Conservation (phyloP, 805 yeast species). For the Barnettozyma vustinii region DNA sequence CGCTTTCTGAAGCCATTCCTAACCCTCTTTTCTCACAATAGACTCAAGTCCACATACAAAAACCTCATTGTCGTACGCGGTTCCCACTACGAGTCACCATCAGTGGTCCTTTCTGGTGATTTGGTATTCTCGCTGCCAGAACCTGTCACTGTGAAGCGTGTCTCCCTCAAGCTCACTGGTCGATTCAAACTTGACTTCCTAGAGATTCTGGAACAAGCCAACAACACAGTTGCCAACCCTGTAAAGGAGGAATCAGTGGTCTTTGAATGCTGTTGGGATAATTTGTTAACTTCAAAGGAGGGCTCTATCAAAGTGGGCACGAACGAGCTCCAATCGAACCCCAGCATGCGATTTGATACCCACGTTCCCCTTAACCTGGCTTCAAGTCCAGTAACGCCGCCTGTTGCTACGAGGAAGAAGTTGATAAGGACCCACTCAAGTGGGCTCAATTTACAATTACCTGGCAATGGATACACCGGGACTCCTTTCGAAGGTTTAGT, state of each 20-base stretch:
- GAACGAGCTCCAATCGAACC: slow-evolving; percentile 9
- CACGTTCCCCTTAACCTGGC: background rate
- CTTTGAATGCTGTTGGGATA: slow-evolving; percentile 74
- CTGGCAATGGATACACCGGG: slow-evolving; percentile 26
- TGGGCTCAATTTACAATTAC: slow-evolving; percentile 23
- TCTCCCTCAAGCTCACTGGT: slow-evolving; percentile 59
- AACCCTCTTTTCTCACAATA: slow-evolving; percentile 9
- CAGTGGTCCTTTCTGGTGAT: slow-evolving; percentile 69
- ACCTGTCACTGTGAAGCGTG: slow-evolving; percentile 54
- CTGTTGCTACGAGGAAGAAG: slow-evolving; percentile 9
- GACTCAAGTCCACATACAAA: slow-evolving; percentile 32
- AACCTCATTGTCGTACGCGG: slow-evolving; percentile 79
- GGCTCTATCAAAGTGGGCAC: slow-evolving; percentile 26
- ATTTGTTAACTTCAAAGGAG: slow-evolving; percentile 31
- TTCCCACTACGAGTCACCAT: slow-evolving; percentile 65
- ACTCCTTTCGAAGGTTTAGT: slow-evolving; percentile 29
- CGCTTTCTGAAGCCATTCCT: background rate
- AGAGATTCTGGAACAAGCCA: slow-evolving; percentile 37
- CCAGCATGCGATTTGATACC: slow-evolving; percentile 6
- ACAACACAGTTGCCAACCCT: slow-evolving; percentile 31
- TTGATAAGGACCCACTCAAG: slow-evolving; percentile 20
- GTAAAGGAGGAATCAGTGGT: slow-evolving; percentile 50
- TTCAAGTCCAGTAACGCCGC: slow-evolving; percentile 3
- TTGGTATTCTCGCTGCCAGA: slow-evolving; percentile 68
- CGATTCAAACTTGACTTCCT: slow-evolving; percentile 56